Evolutionary conservation across 306 rosid genomes (phyloP).

Genomic region (Benincasa hispida): DNA sequence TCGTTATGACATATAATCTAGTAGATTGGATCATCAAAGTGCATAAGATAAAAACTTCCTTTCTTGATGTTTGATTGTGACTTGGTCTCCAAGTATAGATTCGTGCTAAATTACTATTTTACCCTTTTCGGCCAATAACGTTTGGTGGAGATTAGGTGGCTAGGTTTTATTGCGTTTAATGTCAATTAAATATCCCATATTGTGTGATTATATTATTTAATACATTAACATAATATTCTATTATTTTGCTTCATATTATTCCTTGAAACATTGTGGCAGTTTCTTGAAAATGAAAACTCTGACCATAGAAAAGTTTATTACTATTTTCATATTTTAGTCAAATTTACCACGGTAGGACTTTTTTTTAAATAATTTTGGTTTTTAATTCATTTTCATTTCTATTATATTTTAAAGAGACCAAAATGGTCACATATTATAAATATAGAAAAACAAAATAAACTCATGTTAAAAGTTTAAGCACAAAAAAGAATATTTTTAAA

Average conservation of each 20-base stretch:
- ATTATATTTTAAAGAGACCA: no score
- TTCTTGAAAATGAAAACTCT: background rate
- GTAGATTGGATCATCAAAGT: background rate
- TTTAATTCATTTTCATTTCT: no score
- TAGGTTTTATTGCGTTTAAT: background rate
- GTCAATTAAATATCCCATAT: background rate
- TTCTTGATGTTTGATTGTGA: background rate
- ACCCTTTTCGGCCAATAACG: background rate
- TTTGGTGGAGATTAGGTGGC: background rate
- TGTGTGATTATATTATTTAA: background rate
- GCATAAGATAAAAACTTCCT: background rate
- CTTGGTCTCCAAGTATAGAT: slow-evolving; percentile 1
- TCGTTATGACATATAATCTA: no score
- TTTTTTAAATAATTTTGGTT: no score
- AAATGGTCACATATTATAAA: no score
- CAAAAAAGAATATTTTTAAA: no score
- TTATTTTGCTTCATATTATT: background rate
- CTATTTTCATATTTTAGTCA: background rate
- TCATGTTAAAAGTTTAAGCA: no score
- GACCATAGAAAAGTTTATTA: background rate
- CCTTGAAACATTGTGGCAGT: background rate
- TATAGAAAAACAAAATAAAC: no score
- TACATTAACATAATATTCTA: background rate
- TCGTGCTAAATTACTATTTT: background rate
- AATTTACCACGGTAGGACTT: no score